Conservation (phyloP, 441 rosid genomes). For the Dalechampia spathulata region DNA sequence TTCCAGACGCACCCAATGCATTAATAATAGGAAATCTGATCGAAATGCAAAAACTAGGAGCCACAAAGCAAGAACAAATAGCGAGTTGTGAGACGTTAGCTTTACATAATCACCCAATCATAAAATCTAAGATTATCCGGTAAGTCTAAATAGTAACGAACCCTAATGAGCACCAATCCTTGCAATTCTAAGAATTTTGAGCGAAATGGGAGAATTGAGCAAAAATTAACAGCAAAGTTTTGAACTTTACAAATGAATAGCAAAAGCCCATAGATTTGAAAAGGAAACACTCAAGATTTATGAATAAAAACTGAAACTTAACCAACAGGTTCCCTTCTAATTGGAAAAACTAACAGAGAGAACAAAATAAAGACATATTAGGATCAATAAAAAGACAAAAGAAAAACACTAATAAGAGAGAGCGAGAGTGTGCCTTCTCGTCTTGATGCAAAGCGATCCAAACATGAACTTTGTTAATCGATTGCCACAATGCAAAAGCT, state of each 20-base stretch:
- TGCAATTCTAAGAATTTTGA: neutral
- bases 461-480: constrained; percentile 62
- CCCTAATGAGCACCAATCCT: no score
- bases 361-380: no score
- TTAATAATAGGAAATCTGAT: no score
- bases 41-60: neutral
- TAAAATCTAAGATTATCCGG: neutral
- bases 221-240: neutral
- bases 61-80: neutral
- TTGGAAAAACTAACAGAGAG: no score
- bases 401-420: no score
- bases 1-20: no score
- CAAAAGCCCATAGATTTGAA: no score
- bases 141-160: neutral
- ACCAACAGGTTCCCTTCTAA: no score
- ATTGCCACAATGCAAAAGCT: constrained; percentile 56
- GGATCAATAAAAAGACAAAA: no score
- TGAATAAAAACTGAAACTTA: no score
- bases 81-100: neutral
- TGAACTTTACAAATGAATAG: no score
- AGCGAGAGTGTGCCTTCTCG: constrained; percentile 34
- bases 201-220: neutral
- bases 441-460: constrained; percentile 78
- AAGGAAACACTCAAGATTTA: no score
- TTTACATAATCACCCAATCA: neutral